A percentile compares a stretch with the other conserved stretches of the same genome.
Evolutionary conservation across 164 flowering plant genomes (phyloP).

Genomic region (Echeveria elegans): DNA sequence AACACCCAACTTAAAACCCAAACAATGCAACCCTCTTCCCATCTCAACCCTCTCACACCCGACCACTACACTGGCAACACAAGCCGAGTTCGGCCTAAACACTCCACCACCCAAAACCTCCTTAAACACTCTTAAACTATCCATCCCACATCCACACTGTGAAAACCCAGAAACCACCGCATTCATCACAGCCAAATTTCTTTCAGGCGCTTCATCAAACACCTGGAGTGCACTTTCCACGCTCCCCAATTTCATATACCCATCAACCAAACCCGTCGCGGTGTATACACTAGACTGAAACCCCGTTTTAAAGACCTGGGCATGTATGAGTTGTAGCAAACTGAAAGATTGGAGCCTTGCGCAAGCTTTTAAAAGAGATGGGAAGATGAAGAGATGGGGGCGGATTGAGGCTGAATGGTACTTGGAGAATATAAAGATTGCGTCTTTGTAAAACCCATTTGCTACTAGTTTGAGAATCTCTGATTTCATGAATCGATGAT

Average conservation of each 20-base stretch:
- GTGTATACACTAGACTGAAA: constrained; percentile 23
- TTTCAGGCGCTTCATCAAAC: constrained; percentile 53
- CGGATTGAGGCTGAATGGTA: constrained; percentile 24
- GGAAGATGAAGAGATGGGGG: constrained; percentile 44
- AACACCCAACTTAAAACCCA: constrained; percentile 51
- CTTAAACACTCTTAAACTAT: constrained; percentile 33
- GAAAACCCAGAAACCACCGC: constrained; percentile 48
- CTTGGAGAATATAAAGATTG: constrained; percentile 31
- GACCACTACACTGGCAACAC: constrained; percentile 41
- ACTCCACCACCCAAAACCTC: constrained; percentile 12
- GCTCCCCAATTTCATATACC: constrained; percentile 33
- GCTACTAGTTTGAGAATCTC: constrained; percentile 31
- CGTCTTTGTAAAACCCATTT: constrained; percentile 42
- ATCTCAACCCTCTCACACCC: constrained; percentile 26
- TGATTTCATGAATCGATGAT: constrained; percentile 20
- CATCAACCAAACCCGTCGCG: constrained; percentile 33
- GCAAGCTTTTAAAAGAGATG: constrained; percentile 65
- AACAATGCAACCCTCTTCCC: constrained; percentile 48
- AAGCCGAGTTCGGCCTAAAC: constrained; percentile 46
- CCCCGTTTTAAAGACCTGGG: constrained; percentile 52
- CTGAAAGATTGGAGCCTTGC: constrained; percentile 24
- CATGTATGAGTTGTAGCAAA: constrained; percentile 38
- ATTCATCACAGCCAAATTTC: constrained; percentile 36
- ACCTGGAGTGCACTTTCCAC: constrained; percentile 31
- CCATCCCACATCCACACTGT: constrained; percentile 29